Base-by-base conservation (phyloP, 192 early-diverging fungal species). In the Coemansia sp. region DNA sequence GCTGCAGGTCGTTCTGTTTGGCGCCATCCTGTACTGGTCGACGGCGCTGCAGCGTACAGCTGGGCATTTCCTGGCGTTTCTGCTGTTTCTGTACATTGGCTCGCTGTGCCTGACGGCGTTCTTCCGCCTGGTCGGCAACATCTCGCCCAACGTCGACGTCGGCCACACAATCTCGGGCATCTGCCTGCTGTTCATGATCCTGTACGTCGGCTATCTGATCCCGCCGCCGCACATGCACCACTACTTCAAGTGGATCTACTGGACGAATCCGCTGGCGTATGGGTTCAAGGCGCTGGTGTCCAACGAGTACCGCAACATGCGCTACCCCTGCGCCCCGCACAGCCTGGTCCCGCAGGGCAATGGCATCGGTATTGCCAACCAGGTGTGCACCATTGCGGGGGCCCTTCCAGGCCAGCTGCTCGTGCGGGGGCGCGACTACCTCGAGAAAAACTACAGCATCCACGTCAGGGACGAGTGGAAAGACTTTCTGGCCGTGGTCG, bases 201-300 rank as follows among this genome's bases (percentile, higher is more conserved):
- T 89, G 54, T 84, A 84, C 44, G 72, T 74, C 37, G 86, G 86
- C 58, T 83, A 87, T 50, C 70, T 86, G 57, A 84, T 84, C 56
- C 84, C 86, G 31, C 82, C 83, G 14, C 37, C 55, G 9, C 40
- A 64, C 6, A 84, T 89, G 84, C 83, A 82, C 60, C 31, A 55
- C 36, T 89, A 84, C 76, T 82, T 91, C 34, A 72, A 61, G 44
- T 89, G 86, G 83, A 72, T 89, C n/a, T 84, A 74, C 65, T 88
- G 82, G 80, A 85, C 89, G 34, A 86, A 87, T 57, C 88, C 88
- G n/a, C 66, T 90, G 22, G 71, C 84, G 0, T 92, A 90, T 64
- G 87, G 81, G 1, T 84, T 85, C 73, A 84, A 85, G 57, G 71
- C 85, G 20, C 73, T 92, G 23, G 58, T 89, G 60, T 74, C 73